Evolutionary conservation across 2,329 filamentous ascomycete species (phyloP), one percentile per base, ranked within the genome.

Genomic region (Neofusicoccum sp.): DNA sequence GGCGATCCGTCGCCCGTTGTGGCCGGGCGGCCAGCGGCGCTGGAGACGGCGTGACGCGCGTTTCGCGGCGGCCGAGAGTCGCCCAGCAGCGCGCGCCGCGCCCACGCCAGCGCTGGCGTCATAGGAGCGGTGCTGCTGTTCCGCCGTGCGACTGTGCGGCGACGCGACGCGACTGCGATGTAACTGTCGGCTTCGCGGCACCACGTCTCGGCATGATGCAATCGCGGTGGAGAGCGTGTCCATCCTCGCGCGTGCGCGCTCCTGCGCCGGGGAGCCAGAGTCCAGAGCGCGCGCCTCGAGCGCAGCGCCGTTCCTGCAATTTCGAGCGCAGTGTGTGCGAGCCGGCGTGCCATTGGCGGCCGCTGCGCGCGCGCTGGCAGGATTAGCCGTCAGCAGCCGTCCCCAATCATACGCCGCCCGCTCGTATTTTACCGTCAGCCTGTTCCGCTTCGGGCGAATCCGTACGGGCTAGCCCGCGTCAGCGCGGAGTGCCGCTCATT

Each of bases 121-220:
- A 56, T 56, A 56, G 43, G 51, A 56, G 51, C 51, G 51, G 51
- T 56, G 51, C 51, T 56, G 51, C 14, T 43, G 51, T 56, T 44
- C 51, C 48, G 38, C 38, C 26, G 51, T 56, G 51, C 51, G 51
- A 56, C 51, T 56, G 36, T 56, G 51, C 36, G 31, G 48, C 48
- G 48, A 56, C 38, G 51, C 51, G 51, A 56, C 51, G 24, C 28
- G 38, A 56, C 51, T 56, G 51, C 51, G 51, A 56, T 56, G 51
- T 56, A 56, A 56, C 51, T 56, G 48, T 36, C 49, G 51, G 38
- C 51, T 3, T 30, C 26, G 26, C 51, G 51, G 51, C 51, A 56
- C 51, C 28, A 56, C 38, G 28, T 56, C 51, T 56, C 36, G 51
- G 51, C 51, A 56, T 56, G 51, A 56, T 56, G 51, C 51, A 56